Conservation (phyloP, 1,284 basidiomycete species). For the Clitocybe nebularis region DNA sequence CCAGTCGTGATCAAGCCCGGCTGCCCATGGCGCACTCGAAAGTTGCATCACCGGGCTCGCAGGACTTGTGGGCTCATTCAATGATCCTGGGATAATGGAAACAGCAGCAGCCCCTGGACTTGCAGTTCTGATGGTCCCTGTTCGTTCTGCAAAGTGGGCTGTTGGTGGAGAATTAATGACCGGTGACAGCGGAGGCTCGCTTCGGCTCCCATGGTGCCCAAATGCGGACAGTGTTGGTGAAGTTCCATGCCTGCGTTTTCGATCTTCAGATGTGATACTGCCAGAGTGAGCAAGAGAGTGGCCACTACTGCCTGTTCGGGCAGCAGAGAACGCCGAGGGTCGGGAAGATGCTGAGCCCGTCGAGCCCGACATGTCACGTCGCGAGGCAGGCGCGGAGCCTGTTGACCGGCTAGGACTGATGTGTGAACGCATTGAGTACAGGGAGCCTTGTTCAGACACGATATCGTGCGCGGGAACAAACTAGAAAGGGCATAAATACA, state of each 20-base stretch:
- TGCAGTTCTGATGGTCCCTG: conserved; percentile 14
- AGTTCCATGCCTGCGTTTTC: conserved; percentile 21
- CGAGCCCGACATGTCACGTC: conserved; percentile 32
- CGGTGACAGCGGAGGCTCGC: conserved; percentile 18
- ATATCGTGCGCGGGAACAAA: conserved; percentile 36
- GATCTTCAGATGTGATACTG: conserved; percentile 50
- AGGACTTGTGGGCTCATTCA: conserved; percentile 11
- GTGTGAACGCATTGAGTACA: conserved; percentile 57
- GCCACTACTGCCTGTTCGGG: conserved; percentile 32
- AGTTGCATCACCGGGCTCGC: conserved; percentile 15
- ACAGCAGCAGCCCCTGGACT: conserved; percentile 9
- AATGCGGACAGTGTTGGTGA: conserved; percentile 29
- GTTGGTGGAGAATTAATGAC: conserved; percentile 12
- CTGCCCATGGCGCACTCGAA: conserved; percentile 19
- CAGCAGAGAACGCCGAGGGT: conserved; percentile 42
- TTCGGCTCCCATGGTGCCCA: conserved; percentile 15
- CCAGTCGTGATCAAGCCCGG: conserved; percentile 18
- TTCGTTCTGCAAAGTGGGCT: conserved; percentile 11
- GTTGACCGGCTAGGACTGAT: conserved; percentile 43
- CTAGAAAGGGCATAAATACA: conserved; percentile 16
- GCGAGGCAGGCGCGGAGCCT: conserved; percentile 48
- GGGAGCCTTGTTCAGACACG: conserved; percentile 55
- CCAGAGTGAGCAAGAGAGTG: conserved; percentile 42
- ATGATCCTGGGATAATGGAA: conserved; percentile 3
- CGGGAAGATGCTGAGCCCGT: conserved; percentile 45